Evolutionary conservation across 2,329 filamentous ascomycete species (phyloP).

Genomic region (Thielaviopsis populi): DNA sequence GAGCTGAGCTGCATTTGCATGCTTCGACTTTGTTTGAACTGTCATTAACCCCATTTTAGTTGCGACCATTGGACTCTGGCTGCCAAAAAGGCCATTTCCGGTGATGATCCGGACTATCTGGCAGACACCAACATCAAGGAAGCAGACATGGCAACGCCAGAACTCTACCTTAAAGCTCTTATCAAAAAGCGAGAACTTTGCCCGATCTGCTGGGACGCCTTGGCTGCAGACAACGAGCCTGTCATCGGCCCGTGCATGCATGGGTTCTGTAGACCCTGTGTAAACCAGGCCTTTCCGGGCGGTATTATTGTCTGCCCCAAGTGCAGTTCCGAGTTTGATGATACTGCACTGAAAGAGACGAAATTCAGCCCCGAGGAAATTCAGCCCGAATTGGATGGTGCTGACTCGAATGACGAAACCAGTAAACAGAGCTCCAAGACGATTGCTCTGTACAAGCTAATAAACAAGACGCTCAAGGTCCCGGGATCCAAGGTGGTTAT

Average conservation of each 20-base stretch:
- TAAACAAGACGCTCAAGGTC: slow-evolving; percentile 53
- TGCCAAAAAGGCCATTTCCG: slow-evolving; percentile 54
- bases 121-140: not conserved
- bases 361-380: slow-evolving; percentile 24
- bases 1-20: not conserved
- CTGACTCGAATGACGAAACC: slow-evolving; percentile 32
- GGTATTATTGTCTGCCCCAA: slow-evolving; percentile 65
- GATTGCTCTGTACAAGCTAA: slow-evolving; percentile 59
- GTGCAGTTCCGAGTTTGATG: slow-evolving; percentile 55
- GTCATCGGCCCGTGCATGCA: slow-evolving; percentile 80
- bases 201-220: slow-evolving; percentile 59
- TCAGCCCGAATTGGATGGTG: slow-evolving; percentile 44
- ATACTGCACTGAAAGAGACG: slow-evolving; percentile 31
- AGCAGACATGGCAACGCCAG: not conserved
- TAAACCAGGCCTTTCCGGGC: slow-evolving; percentile 47
- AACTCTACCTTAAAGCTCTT: slow-evolving; percentile 1
- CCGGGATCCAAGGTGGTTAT: slow-evolving; percentile 52
- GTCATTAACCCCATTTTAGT: slow-evolving; percentile 21
- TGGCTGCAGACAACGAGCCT: slow-evolving; percentile 42
- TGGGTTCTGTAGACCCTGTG: slow-evolving; percentile 59
- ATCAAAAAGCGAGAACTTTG: slow-evolving; percentile 57
- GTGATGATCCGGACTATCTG: not conserved
- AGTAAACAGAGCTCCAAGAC: slow-evolving; percentile 70
- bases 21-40: slow-evolving; percentile 20
- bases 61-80: slow-evolving; percentile 75